phyloP scores from a whole-genome alignment of 768 basidiomycete genomes.

The Suillus lakei region DNA sequence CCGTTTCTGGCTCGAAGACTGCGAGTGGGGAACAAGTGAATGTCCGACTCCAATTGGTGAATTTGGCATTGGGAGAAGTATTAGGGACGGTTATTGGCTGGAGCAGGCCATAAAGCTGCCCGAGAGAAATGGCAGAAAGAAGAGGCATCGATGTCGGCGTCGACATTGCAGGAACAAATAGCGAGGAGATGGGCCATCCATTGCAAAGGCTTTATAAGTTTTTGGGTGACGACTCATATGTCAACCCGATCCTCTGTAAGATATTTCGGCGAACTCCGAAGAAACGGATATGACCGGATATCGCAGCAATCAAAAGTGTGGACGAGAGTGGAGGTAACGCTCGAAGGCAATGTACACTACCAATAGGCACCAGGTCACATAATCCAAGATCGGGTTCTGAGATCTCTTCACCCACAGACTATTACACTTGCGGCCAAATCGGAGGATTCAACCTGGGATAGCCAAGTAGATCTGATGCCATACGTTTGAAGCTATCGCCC shows the following conservation, averaged over 20 bases:
- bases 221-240: slow-evolving; percentile 28
- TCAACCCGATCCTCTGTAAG: slow-evolving; percentile 32
- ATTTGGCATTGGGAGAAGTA: slow-evolving; percentile 45
- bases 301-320: slow-evolving; percentile 11
- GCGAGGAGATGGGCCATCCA: slow-evolving; percentile 39
- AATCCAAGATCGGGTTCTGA: slow-evolving; percentile 13
- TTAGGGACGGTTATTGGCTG: slow-evolving; percentile 57
- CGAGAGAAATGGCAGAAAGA: slow-evolving; percentile 46
- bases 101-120: slow-evolving; percentile 57
- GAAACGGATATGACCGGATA: slow-evolving; percentile 20
- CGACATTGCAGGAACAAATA: slow-evolving; percentile 41
- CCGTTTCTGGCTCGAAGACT: slow-evolving; percentile 76
- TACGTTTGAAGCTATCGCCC: slow-evolving; percentile 6
- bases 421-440: slow-evolving; percentile 10
- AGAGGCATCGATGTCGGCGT: slow-evolving; percentile 35
- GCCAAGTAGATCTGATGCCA: slow-evolving; percentile 12
- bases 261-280: slow-evolving; percentile 18
- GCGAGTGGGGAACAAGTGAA: slow-evolving; percentile 71
- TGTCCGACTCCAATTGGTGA: slow-evolving; percentile 88
- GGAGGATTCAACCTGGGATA: slow-evolving; percentile 11
- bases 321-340: slow-evolving; percentile 14
- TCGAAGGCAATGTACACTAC: slow-evolving; percentile 18
- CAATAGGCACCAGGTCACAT: slow-evolving; percentile 16
- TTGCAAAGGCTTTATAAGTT: slow-evolving; percentile 33
- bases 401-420: slow-evolving; percentile 8